Evolutionary conservation across 2,329 filamentous ascomycete genomes (phyloP), one percentile per base, ranked within the genome.

Genomic region (Penicillium frequentans): DNA sequence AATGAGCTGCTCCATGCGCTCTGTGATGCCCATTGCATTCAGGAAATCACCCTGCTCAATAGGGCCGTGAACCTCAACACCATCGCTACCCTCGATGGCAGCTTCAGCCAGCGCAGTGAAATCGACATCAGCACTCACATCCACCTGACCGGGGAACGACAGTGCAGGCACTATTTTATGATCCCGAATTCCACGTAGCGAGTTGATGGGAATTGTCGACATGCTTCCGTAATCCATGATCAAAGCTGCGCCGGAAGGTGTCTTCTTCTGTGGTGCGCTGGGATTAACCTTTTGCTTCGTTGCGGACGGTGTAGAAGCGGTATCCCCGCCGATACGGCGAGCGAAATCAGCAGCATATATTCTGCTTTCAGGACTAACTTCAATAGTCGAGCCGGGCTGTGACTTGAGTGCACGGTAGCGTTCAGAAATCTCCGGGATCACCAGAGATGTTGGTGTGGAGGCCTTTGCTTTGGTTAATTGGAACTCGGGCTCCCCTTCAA

Each of bases 211-310:
- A 49, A 99, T 87, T 0, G 84, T 90, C 56, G 86, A 81, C 3
- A 86, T 75, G 5, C 93, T 90, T 19, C 95, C 95, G 76, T 99
- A 99, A 78, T 99, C 95, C 46, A 99, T 86, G 65, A 99, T 91
- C n/a, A 99, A 81, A 1, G 93, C 95, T 9, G 93, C 95, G 49
- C 95, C 95, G 0, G 87, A 88, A 1, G 93, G 86, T 1, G 70
- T 72, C 0, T 79, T 64, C 70, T 91, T 93, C 0, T 81, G 77
- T 6, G 80, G 64, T 39, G 79, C 29, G n/a, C 23, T 65, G 1
- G 75, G 56, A 1, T 61, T 44, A 13, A 57, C 39, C 13, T 67
- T n/a, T 9, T 33, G 48, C 44, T 61, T 65, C 43, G 63, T 65
- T 11, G 73, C 69, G 0, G 84, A 80, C 51, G 29, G 23, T 2